Evolutionary conservation across 2,329 filamentous ascomycete species (phyloP).

Genomic region (Penicillium rolfsii): DNA sequence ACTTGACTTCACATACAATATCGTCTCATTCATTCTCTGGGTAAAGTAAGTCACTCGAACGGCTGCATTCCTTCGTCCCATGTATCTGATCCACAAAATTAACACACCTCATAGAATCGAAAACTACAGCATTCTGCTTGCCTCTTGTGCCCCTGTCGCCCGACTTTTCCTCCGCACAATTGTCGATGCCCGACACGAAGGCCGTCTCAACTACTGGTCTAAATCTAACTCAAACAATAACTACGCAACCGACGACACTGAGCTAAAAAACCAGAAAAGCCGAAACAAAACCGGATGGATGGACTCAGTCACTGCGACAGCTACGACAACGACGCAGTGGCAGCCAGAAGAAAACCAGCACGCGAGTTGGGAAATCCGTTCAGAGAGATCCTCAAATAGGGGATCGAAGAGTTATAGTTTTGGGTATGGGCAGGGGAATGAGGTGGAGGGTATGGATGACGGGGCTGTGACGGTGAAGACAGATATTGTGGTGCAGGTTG

Average conservation of each 20-base stretch:
- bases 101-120: slow-evolving; percentile 34
- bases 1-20: slow-evolving; percentile 43
- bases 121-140: slow-evolving; percentile 44
- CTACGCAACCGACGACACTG: slow-evolving; percentile 17
- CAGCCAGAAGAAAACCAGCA: slow-evolving; percentile 22
- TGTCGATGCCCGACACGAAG: slow-evolving; percentile 30
- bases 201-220: slow-evolving; percentile 30
- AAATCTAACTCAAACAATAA: slow-evolving; percentile 25
- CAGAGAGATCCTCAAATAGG: slow-evolving; percentile 18
- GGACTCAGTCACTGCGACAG: slow-evolving; percentile 20
- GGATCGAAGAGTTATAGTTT: slow-evolving; percentile 15
- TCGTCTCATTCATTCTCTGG: slow-evolving; percentile 42
- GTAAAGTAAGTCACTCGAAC: slow-evolving; percentile 36
- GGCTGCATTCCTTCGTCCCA: not conserved
- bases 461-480: slow-evolving; percentile 35
- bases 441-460: slow-evolving; percentile 18
- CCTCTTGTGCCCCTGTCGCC: slow-evolving; percentile 40
- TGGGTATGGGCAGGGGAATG: not conserved
- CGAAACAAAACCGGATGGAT: slow-evolving; percentile 12
- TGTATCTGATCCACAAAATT: not conserved
- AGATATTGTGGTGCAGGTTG: slow-evolving; percentile 38
- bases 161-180: slow-evolving; percentile 39
- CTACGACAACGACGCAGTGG: slow-evolving; percentile 5
- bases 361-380: slow-evolving; percentile 12
- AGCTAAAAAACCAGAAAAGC: slow-evolving; percentile 22